Percentiles rank a stretch among this genome's conserved stretches.
Evolutionary conservation across 768 basidiomycete species (phyloP).

Genomic region (Pholiota molesta): DNA sequence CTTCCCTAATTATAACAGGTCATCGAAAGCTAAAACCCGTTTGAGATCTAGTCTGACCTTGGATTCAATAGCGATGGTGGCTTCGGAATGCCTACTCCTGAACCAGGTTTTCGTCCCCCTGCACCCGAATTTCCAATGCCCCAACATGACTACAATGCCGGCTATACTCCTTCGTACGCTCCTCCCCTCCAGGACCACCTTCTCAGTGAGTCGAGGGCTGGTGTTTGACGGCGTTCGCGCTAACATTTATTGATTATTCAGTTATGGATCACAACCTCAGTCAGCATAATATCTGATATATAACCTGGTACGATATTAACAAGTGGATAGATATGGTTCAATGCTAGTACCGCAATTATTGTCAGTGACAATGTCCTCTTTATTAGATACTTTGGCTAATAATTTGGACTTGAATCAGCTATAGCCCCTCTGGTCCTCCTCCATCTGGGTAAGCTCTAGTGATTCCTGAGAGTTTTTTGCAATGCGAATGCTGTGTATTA

Average conservation of each 20-base stretch:
- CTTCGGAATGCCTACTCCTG: constrained; percentile 19
- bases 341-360: background rate
- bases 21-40: constrained; percentile 1
- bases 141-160: constrained; percentile 38
- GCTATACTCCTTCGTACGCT: constrained; percentile 26
- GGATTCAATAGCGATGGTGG: constrained; percentile 14
- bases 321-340: background rate
- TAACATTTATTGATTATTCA: background rate
- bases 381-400: background rate
- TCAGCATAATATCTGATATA: background rate
- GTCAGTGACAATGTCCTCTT: background rate
- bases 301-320: background rate
- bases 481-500: background rate
- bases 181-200: constrained; percentile 30
- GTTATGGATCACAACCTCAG: background rate
- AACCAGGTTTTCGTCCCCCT: background rate
- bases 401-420: constrained; percentile 21
- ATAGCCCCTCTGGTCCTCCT: constrained; percentile 24
- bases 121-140: constrained; percentile 19
- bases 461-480: background rate
- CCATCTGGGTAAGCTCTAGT: background rate
- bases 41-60: background rate
- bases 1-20: constrained; percentile 33
- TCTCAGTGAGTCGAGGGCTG: background rate
- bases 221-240: background rate